Conservation (phyloP, 1,284 basidiomycete species). For the Cryptococcus jaspeensis region DNA sequence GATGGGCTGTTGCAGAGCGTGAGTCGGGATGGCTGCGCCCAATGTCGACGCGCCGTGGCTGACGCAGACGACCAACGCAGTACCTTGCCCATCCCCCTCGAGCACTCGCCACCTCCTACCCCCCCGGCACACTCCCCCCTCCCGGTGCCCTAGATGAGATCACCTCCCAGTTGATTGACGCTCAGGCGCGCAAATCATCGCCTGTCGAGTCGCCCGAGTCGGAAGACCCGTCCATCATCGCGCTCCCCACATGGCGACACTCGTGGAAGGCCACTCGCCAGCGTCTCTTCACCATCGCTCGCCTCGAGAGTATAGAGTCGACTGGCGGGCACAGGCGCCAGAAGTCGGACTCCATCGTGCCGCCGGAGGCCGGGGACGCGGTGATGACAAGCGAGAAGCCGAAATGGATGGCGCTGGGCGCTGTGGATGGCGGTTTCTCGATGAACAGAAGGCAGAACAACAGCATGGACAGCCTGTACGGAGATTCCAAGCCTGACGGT, state of each 20-base stretch:
- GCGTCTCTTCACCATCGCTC: constrained; percentile 40
- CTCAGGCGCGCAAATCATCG: constrained; percentile 14
- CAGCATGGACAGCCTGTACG: constrained; percentile 36
- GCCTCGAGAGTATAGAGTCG: constrained; percentile 27
- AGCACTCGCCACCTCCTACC: constrained; percentile 28
- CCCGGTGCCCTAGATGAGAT: constrained; percentile 39
- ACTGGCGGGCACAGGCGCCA: constrained; percentile 26
- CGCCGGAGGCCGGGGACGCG: constrained; percentile 4
- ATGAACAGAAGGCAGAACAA: constrained; percentile 31
- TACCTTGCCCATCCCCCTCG: constrained; percentile 38
- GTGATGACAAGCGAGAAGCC: constrained; percentile 13
- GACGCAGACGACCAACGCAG: constrained; percentile 13
- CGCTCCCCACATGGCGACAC: constrained; percentile 21
- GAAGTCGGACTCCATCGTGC: constrained; percentile 26
- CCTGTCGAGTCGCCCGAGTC: constrained; percentile 10
- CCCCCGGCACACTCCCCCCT: constrained; percentile 42
- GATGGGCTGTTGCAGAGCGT: constrained; percentile 40
- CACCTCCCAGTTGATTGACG: constrained; percentile 36
- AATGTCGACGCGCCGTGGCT: neutral
- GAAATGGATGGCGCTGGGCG: constrained; percentile 4
- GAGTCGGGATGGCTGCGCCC: constrained; percentile 11
- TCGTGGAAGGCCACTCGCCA: constrained; percentile 31
- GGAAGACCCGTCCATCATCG: neutral
- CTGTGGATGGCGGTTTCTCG: constrained; percentile 20
- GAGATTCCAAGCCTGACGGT: constrained; percentile 20